Conservation (phyloP, 2,329 filamentous ascomycete species). For the Fusarium heterosporum region DNA sequence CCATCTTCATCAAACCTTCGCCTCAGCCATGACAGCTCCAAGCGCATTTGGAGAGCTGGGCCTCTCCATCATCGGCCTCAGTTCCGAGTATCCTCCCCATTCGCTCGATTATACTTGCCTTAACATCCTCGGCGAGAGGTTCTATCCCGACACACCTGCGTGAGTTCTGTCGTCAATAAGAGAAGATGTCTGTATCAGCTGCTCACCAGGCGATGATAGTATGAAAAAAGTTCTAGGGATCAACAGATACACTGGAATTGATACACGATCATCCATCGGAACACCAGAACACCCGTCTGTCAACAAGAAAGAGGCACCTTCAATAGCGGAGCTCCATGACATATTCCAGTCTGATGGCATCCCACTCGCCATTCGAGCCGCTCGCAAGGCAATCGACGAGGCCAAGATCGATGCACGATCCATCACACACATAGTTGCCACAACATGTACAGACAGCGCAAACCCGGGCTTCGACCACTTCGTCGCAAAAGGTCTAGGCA, state of each 20-base stretch:
- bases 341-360: slow-evolving; percentile 69
- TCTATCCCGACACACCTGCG: slow-evolving; percentile 70
- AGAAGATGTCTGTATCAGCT: not conserved
- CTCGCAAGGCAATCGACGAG: slow-evolving; percentile 66
- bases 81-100: slow-evolving; percentile 70
- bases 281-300: slow-evolving; percentile 70
- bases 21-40: slow-evolving; percentile 56
- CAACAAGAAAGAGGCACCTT: slow-evolving; percentile 64
- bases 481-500: slow-evolving; percentile 68
- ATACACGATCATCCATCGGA: slow-evolving; percentile 71
- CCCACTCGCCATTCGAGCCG: slow-evolving; percentile 66
- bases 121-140: slow-evolving; percentile 64
- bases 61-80: slow-evolving; percentile 71
- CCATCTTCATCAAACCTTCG: slow-evolving; percentile 1
- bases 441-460: slow-evolving; percentile 76
- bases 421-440: slow-evolving; percentile 75
- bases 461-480: slow-evolving; percentile 77
- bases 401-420: slow-evolving; percentile 62
- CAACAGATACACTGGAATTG: slow-evolving; percentile 74
- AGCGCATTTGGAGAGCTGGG: slow-evolving; percentile 63
- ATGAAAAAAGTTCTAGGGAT: slow-evolving; percentile 73
- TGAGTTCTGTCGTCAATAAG: slow-evolving; percentile 52
- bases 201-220: slow-evolving; percentile 50
- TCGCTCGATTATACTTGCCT: slow-evolving; percentile 63
- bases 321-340: slow-evolving; percentile 66